Conservation (phyloP, 2,329 filamentous ascomycete genomes). For the Penicillium sp. region DNA sequence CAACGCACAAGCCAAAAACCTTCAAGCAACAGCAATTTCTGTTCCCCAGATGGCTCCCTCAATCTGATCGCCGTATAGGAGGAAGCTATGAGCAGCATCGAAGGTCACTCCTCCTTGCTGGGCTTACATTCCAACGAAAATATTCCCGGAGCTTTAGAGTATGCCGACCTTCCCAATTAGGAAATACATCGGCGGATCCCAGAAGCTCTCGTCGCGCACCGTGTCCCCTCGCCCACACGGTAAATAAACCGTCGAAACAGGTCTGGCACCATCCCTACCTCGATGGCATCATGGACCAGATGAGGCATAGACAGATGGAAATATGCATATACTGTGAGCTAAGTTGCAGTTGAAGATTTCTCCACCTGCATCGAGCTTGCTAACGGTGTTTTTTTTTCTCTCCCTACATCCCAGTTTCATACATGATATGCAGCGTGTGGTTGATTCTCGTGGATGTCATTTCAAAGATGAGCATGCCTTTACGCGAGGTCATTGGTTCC, state of each 20-base stretch:
- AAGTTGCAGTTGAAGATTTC: neutral
- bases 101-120: conserved; percentile 21
- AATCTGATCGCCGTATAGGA: conserved; percentile 6
- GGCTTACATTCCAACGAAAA: conserved; percentile 19
- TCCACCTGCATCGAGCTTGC: conserved; percentile 1
- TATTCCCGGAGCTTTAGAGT: conserved; percentile 27
- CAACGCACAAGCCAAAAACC: neutral
- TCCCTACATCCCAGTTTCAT: conserved; percentile 6
- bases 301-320: neutral
- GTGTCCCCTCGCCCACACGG: neutral
- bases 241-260: neutral
- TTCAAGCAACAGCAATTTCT: conserved; percentile 3
- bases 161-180: conserved; percentile 21
- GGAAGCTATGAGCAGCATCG: neutral
- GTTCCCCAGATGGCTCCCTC: neutral
- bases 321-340: neutral
- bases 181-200: conserved; percentile 19
- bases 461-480: neutral
- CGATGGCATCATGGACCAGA: conserved; percentile 14
- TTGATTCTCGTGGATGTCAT: neutral
- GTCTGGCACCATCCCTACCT: conserved; percentile 8
- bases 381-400: conserved; percentile 6
- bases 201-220: neutral
- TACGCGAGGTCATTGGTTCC: conserved; percentile 16
- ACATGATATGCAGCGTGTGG: neutral